Base-by-base conservation (phyloP, 2,329 filamentous ascomycete genomes). In the Claviceps maximensis region DNA sequence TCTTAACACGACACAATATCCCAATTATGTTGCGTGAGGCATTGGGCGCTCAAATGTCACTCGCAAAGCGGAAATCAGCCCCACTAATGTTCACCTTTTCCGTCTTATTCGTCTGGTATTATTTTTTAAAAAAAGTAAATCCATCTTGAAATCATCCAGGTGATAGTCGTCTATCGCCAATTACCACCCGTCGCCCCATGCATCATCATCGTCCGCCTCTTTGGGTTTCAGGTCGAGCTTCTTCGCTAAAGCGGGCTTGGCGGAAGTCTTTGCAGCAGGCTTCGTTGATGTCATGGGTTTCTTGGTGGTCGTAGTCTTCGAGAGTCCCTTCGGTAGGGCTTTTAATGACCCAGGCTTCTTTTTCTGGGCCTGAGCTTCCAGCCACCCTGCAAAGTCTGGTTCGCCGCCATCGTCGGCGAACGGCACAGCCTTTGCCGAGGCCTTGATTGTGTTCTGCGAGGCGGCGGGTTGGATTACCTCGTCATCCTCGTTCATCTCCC, bases 321-420 rank as follows among this genome's bases (percentile, higher is more conserved):
- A 71, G 27, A 97, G 66, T 0, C 91, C 91, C 69, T 95, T 98
- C 0, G 91, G 90, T 52, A 97, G 65, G 2, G 84, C 72, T 58
- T 87, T 93, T 44, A 63, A 51, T 54, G 67, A 62, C 1, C 65
- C 65, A 12, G 76, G 76, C 71, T 94, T 96, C 57, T 95, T 96
- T 57, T 86, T 80, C 57, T 84, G 78, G 6, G 86, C 82, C 65
- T 96, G 89, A 13, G 90, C 89, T 13, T 88, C 89, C 23, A 97
- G 69, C 90, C 93, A 97, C 5, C 89, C 90, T 5, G 89, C 91
- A 68, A 98, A 97, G 67, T 97, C 93, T 0, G 91, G 91, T 66
- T 98, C 54, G 25, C 42, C 49, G 31, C 42, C 91, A 27, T 86
- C 83, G 60, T 95, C 89, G 55, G 91, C 87, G 58, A 86, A 91